phyloP scores from a whole-genome alignment of 78 protist genomes.

The Capsaspora owczarzaki region DNA sequence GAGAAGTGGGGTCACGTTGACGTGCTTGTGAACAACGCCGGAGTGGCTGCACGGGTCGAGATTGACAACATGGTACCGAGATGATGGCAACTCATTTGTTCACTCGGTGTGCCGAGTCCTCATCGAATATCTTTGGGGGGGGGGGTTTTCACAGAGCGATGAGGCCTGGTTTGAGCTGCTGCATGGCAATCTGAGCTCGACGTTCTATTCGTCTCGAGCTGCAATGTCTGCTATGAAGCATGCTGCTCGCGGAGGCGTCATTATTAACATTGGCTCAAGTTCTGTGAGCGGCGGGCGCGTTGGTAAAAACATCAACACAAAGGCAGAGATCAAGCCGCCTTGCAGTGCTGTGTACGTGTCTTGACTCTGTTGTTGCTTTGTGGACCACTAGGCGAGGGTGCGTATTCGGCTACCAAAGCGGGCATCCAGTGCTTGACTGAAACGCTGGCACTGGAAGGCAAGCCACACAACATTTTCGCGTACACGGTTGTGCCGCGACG shows the following conservation, averaged over 20 bases:
- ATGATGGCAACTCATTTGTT: background rate
- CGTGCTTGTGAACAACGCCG: constrained; percentile 2
- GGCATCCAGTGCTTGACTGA: background rate
- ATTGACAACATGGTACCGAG: background rate
- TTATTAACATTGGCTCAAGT: background rate
- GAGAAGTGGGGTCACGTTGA: background rate
- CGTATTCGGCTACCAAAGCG: background rate
- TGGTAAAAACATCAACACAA: too few relatives aligned
- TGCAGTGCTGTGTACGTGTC: too few relatives aligned
- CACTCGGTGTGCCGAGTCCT: background rate
- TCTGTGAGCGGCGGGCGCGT: background rate
- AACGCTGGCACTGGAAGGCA: constrained; percentile 6
- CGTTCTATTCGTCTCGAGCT: background rate
- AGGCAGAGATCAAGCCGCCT: too few relatives aligned
- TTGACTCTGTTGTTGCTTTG: too few relatives aligned
- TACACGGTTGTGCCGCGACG: constrained; percentile 5
- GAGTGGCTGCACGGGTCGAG: background rate
- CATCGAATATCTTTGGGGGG: background rate
- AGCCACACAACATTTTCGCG: constrained; percentile 5
- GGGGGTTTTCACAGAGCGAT: background rate
- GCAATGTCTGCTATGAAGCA: background rate
- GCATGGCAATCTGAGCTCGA: background rate
- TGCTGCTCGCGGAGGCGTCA: background rate
- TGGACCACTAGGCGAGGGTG: constrained; percentile 3
- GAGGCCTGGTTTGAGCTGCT: background rate